Percentiles rank a stretch among this genome's conserved stretches.
Conservation (phyloP, 2,329 filamentous ascomycete genomes). For the Aspergillus hortae region DNA sequence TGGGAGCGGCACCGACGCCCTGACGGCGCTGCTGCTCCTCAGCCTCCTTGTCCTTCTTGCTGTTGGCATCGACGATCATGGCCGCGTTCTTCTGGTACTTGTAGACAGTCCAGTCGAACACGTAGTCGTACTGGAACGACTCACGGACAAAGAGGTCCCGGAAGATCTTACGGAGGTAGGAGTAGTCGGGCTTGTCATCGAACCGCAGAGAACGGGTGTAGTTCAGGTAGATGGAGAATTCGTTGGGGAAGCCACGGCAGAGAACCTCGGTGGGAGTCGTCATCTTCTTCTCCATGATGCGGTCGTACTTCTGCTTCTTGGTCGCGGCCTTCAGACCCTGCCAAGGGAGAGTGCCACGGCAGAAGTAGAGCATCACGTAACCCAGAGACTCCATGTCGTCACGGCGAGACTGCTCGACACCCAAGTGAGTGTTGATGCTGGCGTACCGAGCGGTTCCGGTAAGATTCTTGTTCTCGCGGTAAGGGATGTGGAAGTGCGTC, state of each 20-base stretch:
- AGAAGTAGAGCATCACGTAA: slow-evolving; percentile 99
- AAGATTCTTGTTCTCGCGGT: slow-evolving; percentile 99
- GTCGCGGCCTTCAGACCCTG: slow-evolving; percentile 97
- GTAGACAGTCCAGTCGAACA: slow-evolving; percentile 99
- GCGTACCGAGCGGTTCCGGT: slow-evolving; percentile 98
- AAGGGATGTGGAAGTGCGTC: slow-evolving; percentile 99
- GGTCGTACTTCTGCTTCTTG: slow-evolving; percentile 99
- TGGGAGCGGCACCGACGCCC: slow-evolving; percentile 58
- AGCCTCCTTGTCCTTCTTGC: slow-evolving; percentile 67
- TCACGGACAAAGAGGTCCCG: slow-evolving; percentile 97
- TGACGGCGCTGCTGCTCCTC: slow-evolving; percentile 71
- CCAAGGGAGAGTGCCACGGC: slow-evolving; percentile 97
- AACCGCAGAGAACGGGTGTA: slow-evolving; percentile 98
- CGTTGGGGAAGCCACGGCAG: slow-evolving; percentile 97
- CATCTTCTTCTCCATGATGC: slow-evolving; percentile 99
- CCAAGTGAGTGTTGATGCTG: slow-evolving; percentile 97
- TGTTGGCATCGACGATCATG: slow-evolving; percentile 81
- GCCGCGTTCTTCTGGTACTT: slow-evolving; percentile 99
- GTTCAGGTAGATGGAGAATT: slow-evolving; percentile 99
- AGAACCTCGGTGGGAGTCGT: slow-evolving; percentile 97
- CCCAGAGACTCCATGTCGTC: slow-evolving; percentile 99
- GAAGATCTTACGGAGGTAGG: slow-evolving; percentile 99
- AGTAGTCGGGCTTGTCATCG: slow-evolving; percentile 99
- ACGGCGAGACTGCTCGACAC: slow-evolving; percentile 97
- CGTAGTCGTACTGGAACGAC: slow-evolving; percentile 99